phyloP scores from a whole-genome alignment of 83 land plant genomes.

The Diphasiastrum complanatum region DNA sequence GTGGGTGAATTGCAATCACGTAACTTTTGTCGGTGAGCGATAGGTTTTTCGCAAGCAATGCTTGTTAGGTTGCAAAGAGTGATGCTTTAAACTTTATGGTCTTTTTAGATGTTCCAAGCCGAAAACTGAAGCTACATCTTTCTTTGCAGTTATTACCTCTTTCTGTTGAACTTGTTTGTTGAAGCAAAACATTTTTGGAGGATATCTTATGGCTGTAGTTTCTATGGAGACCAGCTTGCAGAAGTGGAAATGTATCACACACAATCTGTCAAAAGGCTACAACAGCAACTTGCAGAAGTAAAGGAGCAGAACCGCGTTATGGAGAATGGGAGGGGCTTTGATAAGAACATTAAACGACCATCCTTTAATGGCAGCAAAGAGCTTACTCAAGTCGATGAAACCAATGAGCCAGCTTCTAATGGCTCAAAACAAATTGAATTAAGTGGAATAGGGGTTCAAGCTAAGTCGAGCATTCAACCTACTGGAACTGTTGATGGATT shows the following conservation, averaged over 20 bases:
- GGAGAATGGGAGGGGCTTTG: slow-evolving; percentile 11
- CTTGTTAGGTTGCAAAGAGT: too few relatives aligned
- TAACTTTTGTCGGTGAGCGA: too few relatives aligned
- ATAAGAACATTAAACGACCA: slow-evolving; percentile 16
- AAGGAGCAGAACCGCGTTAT: slow-evolving; percentile 24
- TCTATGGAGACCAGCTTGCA: slow-evolving; percentile 31
- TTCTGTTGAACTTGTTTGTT: slow-evolving; percentile 3
- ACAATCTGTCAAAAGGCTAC: slow-evolving; percentile 34
- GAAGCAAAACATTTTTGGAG: neutral
- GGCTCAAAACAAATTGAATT: neutral
- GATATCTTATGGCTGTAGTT: neutral
- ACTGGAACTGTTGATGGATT: neutral
- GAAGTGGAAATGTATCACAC: slow-evolving; percentile 36
- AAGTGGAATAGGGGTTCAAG: slow-evolving; percentile 2
- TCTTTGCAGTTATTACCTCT: slow-evolving; percentile 3
- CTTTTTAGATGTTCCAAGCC: neutral
- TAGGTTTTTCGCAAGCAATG: too few relatives aligned
- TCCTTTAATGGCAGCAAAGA: slow-evolving; percentile 15
- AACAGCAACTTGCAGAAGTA: slow-evolving; percentile 25
- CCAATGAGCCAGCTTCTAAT: neutral
- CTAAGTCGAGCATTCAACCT: neutral
- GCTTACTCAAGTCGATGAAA: slow-evolving; percentile 13
- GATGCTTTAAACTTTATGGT: too few relatives aligned
- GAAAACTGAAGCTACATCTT: neutral
- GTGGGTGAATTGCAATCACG: too few relatives aligned